phyloP scores from a whole-genome alignment of 306 rosid species.

The Rosa multiflora region DNA sequence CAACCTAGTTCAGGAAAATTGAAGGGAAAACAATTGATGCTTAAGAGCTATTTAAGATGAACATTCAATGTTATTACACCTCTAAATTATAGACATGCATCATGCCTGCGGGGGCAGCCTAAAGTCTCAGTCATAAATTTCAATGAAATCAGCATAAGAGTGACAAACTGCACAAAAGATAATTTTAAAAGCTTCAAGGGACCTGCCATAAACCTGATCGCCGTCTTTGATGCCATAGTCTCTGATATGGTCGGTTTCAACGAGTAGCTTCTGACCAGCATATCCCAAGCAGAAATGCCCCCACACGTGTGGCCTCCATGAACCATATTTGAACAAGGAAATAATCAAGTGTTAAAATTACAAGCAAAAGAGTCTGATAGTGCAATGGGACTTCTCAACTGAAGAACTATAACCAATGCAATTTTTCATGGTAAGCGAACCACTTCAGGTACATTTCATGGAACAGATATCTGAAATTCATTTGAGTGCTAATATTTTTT shows the following conservation, averaged over 20 bases:
- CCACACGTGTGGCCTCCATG: constrained; percentile 79
- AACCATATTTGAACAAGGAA: constrained; percentile 19
- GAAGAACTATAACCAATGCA: background rate
- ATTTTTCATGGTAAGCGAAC: background rate
- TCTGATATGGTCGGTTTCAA: constrained; percentile 48
- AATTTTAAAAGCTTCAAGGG: constrained; percentile 5
- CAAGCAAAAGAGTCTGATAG: background rate
- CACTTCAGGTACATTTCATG: background rate
- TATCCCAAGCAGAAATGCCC: constrained; percentile 82
- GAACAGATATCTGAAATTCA: background rate
- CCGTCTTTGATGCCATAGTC: constrained; percentile 72
- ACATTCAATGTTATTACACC: background rate
- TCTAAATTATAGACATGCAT: background rate
- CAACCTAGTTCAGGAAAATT: background rate
- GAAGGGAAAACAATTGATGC: background rate
- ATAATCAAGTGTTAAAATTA: background rate
- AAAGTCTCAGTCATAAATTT: background rate
- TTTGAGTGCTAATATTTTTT: background rate
- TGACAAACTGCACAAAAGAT: background rate
- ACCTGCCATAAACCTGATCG: constrained; percentile 63
- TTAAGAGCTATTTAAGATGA: background rate
- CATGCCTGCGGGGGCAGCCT: too few species aligned
- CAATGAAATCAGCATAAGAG: constrained; percentile 4
- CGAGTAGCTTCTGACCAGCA: constrained; percentile 59
- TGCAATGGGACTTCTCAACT: background rate